Evolutionary conservation across 768 basidiomycete genomes (phyloP), one percentile per base, ranked within the genome.

Genomic region (Mycena epipterygia): DNA sequence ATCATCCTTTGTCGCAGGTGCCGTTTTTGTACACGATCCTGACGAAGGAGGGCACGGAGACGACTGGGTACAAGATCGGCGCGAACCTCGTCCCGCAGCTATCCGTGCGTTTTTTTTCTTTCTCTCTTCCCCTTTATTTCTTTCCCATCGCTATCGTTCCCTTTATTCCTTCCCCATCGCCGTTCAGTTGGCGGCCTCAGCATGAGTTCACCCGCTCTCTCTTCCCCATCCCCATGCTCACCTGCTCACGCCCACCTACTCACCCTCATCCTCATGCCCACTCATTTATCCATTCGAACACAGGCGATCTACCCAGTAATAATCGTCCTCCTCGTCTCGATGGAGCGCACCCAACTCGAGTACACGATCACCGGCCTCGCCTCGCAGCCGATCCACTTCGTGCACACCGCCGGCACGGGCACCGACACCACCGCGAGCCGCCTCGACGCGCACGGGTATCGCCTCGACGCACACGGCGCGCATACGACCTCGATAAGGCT

Each of bases 231-330:
- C 25, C 7, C n/a, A 8, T 30, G 11, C 27, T 25, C 30, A 5
- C n/a, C 39, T 11, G 19, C 42, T 67, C 30, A 14, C 25, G n/a
- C 32, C 25, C 42, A 17, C 25, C 39, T 27, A 35, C 25, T 41
- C 49, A 4, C 17, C 8, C 46, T 14, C 25, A 25, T 48, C 11
- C 25, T 4, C n/a, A 8, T 30, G 11, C 27, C 27, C 30, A 5
- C n/a, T 17, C 5, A 44, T 17, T 67, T 33, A 14, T 19, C 33
- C 25, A 17, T 5, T 32, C 7, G 23, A 11, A 2, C 32, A n/a
- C 61, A 51, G 69, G 57, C 64, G 3, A 71, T 71, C 44, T 71
- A 71, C 53, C 70, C 70, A 2, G 55, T 67, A 23, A 46, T 67
- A 8, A 67, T 71, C 64, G 48, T 71, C 35, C 59, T 71, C 53